Conservation (phyloP, 257 asterid genomes). For the Penstemon barbatus region DNA sequence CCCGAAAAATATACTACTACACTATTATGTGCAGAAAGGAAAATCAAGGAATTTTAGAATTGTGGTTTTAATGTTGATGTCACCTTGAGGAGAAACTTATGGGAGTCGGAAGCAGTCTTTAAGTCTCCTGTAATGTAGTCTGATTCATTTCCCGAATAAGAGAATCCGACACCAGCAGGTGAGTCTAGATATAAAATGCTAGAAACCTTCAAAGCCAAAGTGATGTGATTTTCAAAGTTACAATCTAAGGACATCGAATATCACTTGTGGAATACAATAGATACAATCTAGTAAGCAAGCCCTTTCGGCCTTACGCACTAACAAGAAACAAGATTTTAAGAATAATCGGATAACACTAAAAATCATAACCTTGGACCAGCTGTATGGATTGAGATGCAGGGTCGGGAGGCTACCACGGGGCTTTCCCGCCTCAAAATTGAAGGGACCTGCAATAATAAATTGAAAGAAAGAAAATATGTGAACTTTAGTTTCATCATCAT, state of each 20-base stretch:
- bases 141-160: conserved; percentile 63
- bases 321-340: not conserved
- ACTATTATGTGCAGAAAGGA: not conserved
- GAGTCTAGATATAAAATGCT: conserved; percentile 80
- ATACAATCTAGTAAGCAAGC: not conserved
- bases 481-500: not conserved
- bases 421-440: conserved; percentile 73
- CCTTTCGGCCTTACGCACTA: not conserved
- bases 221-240: not conserved
- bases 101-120: conserved; percentile 81
- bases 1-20: not conserved
- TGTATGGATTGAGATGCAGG: conserved; percentile 80
- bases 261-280: not conserved
- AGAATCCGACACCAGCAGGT: conserved; percentile 92
- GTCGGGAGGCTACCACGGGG: conserved; percentile 60
- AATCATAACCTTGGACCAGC: conserved; percentile 89
- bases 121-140: conserved; percentile 81
- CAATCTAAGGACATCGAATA: not conserved
- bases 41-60: conserved; percentile 11
- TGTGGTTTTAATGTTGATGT: not conserved
- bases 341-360: conserved; percentile 7
- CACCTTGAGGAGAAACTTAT: conserved; percentile 85
- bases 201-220: conserved; percentile 55
- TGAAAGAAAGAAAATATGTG: conserved; percentile 3
- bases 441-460: conserved; percentile 64